phyloP scores from a whole-genome alignment of 2,329 filamentous ascomycete species.

The Verticillium tricorpus region DNA sequence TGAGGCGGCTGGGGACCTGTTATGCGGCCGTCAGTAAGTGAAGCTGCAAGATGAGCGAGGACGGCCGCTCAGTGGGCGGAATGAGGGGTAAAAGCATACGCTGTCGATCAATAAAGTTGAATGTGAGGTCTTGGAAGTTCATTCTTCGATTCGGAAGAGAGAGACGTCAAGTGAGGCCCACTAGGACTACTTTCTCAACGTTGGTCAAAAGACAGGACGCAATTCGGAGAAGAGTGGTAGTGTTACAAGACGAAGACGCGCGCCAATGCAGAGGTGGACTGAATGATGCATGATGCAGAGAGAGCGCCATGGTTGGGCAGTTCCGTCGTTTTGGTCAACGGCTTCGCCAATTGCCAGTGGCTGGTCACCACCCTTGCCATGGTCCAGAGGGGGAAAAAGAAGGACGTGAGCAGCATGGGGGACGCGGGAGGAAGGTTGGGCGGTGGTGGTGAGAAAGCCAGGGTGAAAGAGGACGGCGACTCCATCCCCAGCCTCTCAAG shows the following conservation, averaged over 20 bases:
- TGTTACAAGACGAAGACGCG: background rate
- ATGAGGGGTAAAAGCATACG: background rate
- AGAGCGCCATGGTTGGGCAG: constrained; percentile 2
- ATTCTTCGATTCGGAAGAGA: background rate
- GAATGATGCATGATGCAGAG: constrained; percentile 3
- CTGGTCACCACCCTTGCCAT: background rate
- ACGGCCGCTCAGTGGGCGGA: background rate
- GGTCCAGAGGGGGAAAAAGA: background rate
- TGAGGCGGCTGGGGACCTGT: constrained; percentile 14
- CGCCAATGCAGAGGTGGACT: constrained; percentile 1
- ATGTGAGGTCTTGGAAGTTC: constrained; percentile 4
- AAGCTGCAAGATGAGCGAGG: background rate
- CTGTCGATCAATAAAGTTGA: constrained; percentile 2
- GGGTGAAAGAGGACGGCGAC: background rate
- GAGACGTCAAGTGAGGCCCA: background rate
- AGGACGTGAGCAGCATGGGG: background rate
- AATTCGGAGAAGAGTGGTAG: background rate
- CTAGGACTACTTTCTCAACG: background rate
- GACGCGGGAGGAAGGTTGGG: background rate
- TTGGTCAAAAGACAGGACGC: background rate
- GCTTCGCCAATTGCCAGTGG: constrained; percentile 1
- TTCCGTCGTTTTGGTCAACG: constrained; percentile 2
- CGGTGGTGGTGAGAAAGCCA: background rate
- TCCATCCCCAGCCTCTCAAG: background rate
- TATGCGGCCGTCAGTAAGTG: constrained; percentile 12